Evolutionary conservation across 2,329 filamentous ascomycete genomes (phyloP), one percentile per base, ranked within the genome.

Genomic region (Ophiostoma novo-ulmi): DNA sequence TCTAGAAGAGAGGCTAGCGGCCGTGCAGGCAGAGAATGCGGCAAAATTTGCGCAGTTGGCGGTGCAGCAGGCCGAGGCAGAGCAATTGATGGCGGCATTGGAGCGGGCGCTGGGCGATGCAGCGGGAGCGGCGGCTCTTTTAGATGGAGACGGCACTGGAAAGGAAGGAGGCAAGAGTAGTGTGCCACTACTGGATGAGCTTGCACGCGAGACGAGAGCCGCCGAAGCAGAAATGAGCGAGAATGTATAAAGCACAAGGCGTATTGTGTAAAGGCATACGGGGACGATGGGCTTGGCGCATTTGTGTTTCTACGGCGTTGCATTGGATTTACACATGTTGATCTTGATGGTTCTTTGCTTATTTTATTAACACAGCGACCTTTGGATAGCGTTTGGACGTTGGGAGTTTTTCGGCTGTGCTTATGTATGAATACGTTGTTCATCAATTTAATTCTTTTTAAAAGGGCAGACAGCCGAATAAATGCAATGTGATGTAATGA

Each of bases 1-100:
- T 74, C 83, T 89, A 72, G 87, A 86, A 76, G 85, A 85, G 10
- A 81, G 80, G 66, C 79, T 89, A 44, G 84, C 86, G 75, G 87
- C 85, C 31, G 82, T 81, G 63, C 85, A 88, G 76, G 80, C 82
- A 20, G 82, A 85, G 75, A 90, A 90, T 76, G 83, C 84, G 17
- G 80, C 78, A 6, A 78, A 89, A 22, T 84, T 82, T 71, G 81
- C 82, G 63, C 82, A 83, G 70, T 80, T 89, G 14, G 78, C 79
- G 68, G 78, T 76, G 58, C 88, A 90, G 80, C 82, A 85, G 72
- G 79, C 78, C 1, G 87, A 89, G 78, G 84, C 88, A 48, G 83
- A 83, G 70, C 78, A 77, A 26, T 78, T 89, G 58, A 78, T 88
- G 31, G 78, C 74, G 2, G 77, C 79, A 14, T 80, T 88, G 14